phyloP scores from a whole-genome alignment of 257 asterid genomes.

The Plectranthus barbatus region DNA sequence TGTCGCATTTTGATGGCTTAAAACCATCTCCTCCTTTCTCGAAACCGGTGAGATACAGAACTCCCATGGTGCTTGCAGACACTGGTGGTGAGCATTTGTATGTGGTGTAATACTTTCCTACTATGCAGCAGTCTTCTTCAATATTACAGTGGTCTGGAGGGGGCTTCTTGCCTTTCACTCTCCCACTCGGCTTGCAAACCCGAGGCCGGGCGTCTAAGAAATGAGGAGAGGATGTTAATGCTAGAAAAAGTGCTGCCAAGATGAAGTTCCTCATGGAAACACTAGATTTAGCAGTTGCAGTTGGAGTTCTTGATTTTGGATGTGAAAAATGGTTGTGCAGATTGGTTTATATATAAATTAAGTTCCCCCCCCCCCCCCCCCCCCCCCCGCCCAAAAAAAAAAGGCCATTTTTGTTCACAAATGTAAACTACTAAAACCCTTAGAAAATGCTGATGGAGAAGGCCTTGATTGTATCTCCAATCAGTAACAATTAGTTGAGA shows the following conservation, averaged over 20 bases:
- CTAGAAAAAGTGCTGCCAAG: background rate
- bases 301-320: background rate
- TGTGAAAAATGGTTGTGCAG: background rate
- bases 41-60: slow-evolving; percentile 29
- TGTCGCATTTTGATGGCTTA: slow-evolving; percentile 31
- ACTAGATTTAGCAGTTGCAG: background rate
- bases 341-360: background rate
- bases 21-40: slow-evolving; percentile 35
- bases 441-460: background rate
- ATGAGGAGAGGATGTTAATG: background rate
- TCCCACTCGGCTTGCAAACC: slow-evolving; percentile 29
- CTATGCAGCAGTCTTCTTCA: slow-evolving; percentile 25
- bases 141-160: slow-evolving; percentile 22
- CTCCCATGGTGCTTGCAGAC: slow-evolving; percentile 25
- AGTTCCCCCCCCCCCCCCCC: too few species aligned
- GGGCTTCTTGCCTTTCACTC: slow-evolving; percentile 17
- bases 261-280: slow-evolving; percentile 5
- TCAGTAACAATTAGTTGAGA: background rate
- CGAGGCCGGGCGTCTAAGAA: slow-evolving; percentile 3
- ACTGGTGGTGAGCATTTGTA: slow-evolving; percentile 36
- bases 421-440: background rate
- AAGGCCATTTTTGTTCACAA: background rate
- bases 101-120: slow-evolving; percentile 20
- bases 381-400: too few species aligned
- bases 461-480: background rate